phyloP scores from a whole-genome alignment of 1,284 basidiomycete species.

The Boletellus sp. region DNA sequence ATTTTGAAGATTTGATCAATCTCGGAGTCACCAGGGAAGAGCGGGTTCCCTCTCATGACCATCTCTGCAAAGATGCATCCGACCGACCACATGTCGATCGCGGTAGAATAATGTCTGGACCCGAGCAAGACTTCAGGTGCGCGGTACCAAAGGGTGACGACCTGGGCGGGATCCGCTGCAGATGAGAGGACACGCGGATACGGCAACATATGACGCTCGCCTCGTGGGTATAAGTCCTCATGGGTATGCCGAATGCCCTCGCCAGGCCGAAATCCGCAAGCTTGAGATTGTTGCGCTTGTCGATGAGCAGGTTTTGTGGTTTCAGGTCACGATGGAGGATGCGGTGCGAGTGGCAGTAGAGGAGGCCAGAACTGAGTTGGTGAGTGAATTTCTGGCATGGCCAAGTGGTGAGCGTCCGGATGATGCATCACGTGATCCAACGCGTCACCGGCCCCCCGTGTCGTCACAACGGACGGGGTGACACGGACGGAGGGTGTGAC shows the following conservation, averaged over 20 bases:
- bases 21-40: constrained; percentile 98
- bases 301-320: constrained; percentile 96
- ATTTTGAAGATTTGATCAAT: constrained; percentile 99
- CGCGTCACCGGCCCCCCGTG: constrained; percentile 23
- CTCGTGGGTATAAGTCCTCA: constrained; percentile 98
- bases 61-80: constrained; percentile 95
- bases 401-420: constrained; percentile 10
- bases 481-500: constrained; percentile 8
- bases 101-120: constrained; percentile 92
- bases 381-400: constrained; percentile 79
- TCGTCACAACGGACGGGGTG: constrained; percentile 14
- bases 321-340: constrained; percentile 97
- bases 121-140: constrained; percentile 96
- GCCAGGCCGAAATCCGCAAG: constrained; percentile 97
- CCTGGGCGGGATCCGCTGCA: constrained; percentile 46
- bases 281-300: constrained; percentile 87
- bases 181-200: constrained; percentile 6
- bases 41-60: constrained; percentile 82
- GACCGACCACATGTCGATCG: constrained; percentile 98
- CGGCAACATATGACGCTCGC: constrained; percentile 41
- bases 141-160: constrained; percentile 98
- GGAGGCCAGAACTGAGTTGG: constrained; percentile 83
- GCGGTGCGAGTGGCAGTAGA: constrained; percentile 94
- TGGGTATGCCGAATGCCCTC: constrained; percentile 94
- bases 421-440: constrained; percentile 27